phyloP scores from a whole-genome alignment of 2,329 filamentous ascomycete genomes.

The Lecanicillium sp. region DNA sequence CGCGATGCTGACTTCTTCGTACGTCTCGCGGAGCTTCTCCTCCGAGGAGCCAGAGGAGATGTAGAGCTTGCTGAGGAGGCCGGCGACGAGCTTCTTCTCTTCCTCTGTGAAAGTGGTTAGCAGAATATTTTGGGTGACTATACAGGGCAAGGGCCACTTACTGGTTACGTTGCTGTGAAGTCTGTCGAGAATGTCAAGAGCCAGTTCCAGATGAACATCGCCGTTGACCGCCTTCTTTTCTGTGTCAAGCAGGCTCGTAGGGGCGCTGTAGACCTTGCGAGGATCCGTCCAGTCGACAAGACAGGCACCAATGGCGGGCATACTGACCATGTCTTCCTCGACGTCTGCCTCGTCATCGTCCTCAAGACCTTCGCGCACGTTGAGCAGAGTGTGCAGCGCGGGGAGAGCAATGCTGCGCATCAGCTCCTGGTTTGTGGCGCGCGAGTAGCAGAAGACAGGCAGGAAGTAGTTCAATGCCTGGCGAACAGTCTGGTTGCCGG shows the following conservation, averaged over 20 bases:
- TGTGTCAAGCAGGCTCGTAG: constrained; percentile 43
- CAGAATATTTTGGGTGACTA: background rate
- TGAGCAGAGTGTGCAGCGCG: constrained; percentile 68
- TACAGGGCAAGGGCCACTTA: constrained; percentile 38
- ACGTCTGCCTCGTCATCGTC: constrained; percentile 73
- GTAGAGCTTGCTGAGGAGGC: constrained; percentile 76
- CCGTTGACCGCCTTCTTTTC: constrained; percentile 62
- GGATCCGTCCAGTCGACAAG: constrained; percentile 95
- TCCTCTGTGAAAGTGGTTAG: constrained; percentile 53
- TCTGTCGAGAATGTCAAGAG: constrained; percentile 69
- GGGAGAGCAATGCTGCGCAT: constrained; percentile 71
- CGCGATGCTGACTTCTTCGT: constrained; percentile 53
- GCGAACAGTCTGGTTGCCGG: constrained; percentile 71
- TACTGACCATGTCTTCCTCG: constrained; percentile 70
- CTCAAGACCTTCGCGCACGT: constrained; percentile 64
- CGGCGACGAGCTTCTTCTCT: constrained; percentile 75
- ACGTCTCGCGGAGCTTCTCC: constrained; percentile 51
- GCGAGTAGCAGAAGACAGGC: constrained; percentile 87
- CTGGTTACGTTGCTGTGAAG: constrained; percentile 61
- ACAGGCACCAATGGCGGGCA: constrained; percentile 72
- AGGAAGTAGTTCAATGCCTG: constrained; percentile 91
- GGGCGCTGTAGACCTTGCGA: constrained; percentile 62
- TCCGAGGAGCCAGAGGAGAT: constrained; percentile 62
- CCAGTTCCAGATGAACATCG: constrained; percentile 75
- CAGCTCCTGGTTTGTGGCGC: constrained; percentile 72